These are phyloP conservation scores for Fusarium gaditjirri DNA, from an alignment of 2,329 filamentous ascomycete genomes.

Conservation along the genomic window DNA sequence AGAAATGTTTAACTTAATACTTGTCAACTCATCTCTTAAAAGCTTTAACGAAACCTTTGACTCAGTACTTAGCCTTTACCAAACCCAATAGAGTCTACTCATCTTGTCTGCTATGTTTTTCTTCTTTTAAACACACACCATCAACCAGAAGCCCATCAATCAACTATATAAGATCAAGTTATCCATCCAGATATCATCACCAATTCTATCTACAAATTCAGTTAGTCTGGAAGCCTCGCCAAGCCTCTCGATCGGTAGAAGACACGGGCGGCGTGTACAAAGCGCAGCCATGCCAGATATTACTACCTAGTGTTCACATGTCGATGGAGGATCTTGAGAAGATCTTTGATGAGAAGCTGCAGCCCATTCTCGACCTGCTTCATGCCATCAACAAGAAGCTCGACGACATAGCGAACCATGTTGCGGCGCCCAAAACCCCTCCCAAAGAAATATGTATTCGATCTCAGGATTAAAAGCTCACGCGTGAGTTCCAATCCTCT, in stretches of 20 bases:
- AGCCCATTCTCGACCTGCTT: background rate
- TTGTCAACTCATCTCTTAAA: background rate
- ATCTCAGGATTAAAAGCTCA: background rate
- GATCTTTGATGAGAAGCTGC: background rate
- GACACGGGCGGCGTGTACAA: background rate
- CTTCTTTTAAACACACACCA: background rate
- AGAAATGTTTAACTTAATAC: background rate
- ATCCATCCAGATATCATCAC: background rate
- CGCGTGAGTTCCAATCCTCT: background rate
- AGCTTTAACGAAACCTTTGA: background rate
- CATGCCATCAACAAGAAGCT: background rate
- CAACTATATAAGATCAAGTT: background rate
- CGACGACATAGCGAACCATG: background rate
- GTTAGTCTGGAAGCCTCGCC: background rate
- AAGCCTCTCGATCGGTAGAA: background rate
- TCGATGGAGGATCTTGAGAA: background rate
- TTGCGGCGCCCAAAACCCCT: background rate
- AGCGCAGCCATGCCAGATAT: background rate
- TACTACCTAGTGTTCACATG: background rate
- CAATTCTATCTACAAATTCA: background rate
- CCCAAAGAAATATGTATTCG: background rate
- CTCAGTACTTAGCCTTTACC: background rate
- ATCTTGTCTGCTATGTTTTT: background rate
- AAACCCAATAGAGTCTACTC: background rate
- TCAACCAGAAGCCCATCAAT: background rate